phyloP scores from a whole-genome alignment of 1,139 yeast genomes.

The Taiozyma sp. region DNA sequence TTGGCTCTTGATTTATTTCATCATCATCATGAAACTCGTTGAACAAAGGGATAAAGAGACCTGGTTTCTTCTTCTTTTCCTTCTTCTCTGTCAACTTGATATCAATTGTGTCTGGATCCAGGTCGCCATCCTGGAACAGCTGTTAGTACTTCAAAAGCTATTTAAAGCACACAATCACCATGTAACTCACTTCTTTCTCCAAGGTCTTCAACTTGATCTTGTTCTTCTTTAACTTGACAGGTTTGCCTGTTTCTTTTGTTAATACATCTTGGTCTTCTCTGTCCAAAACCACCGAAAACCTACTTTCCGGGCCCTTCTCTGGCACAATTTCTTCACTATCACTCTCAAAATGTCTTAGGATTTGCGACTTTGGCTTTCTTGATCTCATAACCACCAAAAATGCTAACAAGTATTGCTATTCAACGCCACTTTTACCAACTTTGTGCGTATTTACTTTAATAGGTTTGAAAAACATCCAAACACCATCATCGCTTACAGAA shows the following conservation, averaged over 20 bases:
- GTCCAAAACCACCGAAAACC: background rate
- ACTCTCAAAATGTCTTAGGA: slow-evolving; percentile 6
- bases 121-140: background rate
- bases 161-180: background rate
- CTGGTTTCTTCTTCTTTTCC: slow-evolving; percentile 1
- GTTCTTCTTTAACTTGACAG: background rate
- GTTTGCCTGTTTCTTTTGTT: background rate
- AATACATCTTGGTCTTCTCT: background rate
- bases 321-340: slow-evolving; percentile 1
- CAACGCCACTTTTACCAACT: background rate
- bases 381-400: slow-evolving; percentile 6
- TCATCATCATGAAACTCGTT: slow-evolving; percentile 3
- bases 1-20: background rate
- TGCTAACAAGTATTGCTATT: background rate
- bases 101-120: background rate
- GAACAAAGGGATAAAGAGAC: slow-evolving; percentile 6
- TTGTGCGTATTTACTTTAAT: background rate
- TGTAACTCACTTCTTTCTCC: background rate
- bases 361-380: slow-evolving; percentile 16
- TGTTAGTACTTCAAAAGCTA: background rate
- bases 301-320: background rate
- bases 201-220: slow-evolving; percentile 1
- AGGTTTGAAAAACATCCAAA: background rate
- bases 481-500: slow-evolving; percentile 5
- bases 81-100: background rate